phyloP scores from a whole-genome alignment of 495 filamentous ascomycete species.

The Neurospora sp. region DNA sequence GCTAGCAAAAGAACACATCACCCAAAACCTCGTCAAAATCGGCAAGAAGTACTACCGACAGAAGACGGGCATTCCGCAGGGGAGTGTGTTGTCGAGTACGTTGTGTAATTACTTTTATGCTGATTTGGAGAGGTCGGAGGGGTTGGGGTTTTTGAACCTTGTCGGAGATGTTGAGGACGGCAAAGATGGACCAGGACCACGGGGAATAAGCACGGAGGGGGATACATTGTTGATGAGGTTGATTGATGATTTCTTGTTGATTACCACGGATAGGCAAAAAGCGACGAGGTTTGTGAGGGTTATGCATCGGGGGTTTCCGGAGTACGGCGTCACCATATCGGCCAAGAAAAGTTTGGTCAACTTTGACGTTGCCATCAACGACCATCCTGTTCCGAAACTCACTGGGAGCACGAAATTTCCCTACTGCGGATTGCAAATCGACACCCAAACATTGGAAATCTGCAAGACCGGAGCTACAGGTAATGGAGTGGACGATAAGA shows the following conservation, averaged over 20 bases:
- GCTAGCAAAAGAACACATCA: conserved; percentile 66
- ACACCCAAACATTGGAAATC: conserved; percentile 68
- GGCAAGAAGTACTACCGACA: conserved; percentile 87
- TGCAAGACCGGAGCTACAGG: conserved; percentile 5
- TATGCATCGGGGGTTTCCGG: conserved; percentile 57
- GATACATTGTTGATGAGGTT: conserved; percentile 66
- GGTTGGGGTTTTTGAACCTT: conserved; percentile 45
- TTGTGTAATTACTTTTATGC: conserved; percentile 64
- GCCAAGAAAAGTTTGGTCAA: conserved; percentile 74
- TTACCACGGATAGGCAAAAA: too few relatives aligned
- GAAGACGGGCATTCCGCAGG: conserved; percentile 83
- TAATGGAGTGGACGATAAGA: conserved; percentile 15
- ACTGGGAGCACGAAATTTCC: conserved; percentile 46
- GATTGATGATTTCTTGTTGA: conserved; percentile 54
- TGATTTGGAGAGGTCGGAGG: conserved; percentile 54
- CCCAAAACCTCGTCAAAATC: conserved; percentile 75
- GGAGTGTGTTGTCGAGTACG: too few relatives aligned
- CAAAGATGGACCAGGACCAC: neutral
- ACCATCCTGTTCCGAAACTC: conserved; percentile 40
- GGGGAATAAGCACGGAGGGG: conserved; percentile 2
- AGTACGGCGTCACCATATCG: conserved; percentile 74
- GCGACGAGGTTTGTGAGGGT: too few relatives aligned
- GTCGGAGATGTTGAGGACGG: too few relatives aligned
- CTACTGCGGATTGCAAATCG: conserved; percentile 74
- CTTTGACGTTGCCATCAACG: conserved; percentile 57